Evolutionary conservation across 1,139 yeast genomes (phyloP).

Genomic region (Nakaseomyces uthaithaninus): DNA sequence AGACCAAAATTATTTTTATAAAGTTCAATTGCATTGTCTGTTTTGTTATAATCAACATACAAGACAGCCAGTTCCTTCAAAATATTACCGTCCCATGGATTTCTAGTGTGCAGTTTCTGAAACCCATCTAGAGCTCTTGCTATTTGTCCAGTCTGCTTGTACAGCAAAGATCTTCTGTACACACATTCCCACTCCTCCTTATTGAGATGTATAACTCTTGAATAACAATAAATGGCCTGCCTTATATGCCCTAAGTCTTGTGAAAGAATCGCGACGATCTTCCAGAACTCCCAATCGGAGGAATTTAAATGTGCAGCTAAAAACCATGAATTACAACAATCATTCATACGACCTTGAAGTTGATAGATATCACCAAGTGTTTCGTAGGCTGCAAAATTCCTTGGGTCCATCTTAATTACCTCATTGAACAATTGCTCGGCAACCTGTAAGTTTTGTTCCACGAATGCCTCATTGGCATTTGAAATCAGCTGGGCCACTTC

Average conservation of each 20-base stretch:
- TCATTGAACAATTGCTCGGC: constrained; percentile 65
- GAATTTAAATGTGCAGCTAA: constrained; percentile 78
- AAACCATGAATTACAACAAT: constrained; percentile 76
- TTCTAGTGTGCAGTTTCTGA: constrained; percentile 49
- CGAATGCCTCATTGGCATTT: constrained; percentile 75
- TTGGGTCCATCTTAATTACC: constrained; percentile 69
- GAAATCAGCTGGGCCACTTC: constrained; percentile 60
- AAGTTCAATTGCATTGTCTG: constrained; percentile 72
- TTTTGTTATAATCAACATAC: constrained; percentile 65
- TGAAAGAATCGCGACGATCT: constrained; percentile 70
- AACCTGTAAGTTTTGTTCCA: constrained; percentile 49
- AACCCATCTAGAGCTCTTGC: constrained; percentile 73
- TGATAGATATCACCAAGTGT: constrained; percentile 79
- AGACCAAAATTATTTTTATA: constrained; percentile 59
- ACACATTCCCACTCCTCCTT: constrained; percentile 47
- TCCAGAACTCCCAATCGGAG: constrained; percentile 77
- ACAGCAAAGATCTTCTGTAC: constrained; percentile 55
- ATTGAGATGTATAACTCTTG: constrained; percentile 59
- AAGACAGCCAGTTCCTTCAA: constrained; percentile 69
- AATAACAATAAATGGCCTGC: constrained; percentile 79
- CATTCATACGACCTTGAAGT: constrained; percentile 54
- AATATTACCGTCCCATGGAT: constrained; percentile 56
- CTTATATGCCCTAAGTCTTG: constrained; percentile 60
- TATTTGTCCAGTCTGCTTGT: constrained; percentile 53
- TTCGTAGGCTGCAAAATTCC: constrained; percentile 75